Percentiles rank a stretch among this genome's conserved stretches.
Conservation (phyloP, 805 yeast species). For the Clavispora vitiphila region DNA sequence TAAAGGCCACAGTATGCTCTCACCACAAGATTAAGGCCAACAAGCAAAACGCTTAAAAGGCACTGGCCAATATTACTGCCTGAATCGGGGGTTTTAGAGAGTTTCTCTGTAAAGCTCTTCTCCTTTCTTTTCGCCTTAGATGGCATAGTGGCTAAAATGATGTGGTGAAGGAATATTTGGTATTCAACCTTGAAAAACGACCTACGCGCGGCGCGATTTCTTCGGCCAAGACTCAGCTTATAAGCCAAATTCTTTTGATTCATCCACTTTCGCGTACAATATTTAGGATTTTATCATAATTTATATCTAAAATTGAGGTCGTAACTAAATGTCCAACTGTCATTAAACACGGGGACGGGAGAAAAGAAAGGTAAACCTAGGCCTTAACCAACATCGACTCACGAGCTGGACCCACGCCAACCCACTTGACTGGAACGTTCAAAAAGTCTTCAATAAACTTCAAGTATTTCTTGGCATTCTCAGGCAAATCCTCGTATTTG, state of each 20-base stretch:
- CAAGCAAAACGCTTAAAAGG: constrained; percentile 1
- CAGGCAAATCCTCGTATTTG: constrained; percentile 75
- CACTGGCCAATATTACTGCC: not conserved
- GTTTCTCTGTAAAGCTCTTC: not conserved
- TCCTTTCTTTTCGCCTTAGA: not conserved
- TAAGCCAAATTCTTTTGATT: too few species aligned
- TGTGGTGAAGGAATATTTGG: not conserved
- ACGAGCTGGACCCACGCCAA: constrained; percentile 98
- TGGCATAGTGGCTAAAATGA: not conserved
- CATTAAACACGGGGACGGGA: not conserved
- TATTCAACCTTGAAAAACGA: not conserved
- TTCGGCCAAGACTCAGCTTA: too few species aligned
- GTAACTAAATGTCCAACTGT: not conserved
- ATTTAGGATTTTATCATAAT: too few species aligned
- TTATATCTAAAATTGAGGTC: not conserved
- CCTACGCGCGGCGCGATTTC: not conserved
- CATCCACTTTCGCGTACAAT: too few species aligned
- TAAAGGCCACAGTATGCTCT: constrained; percentile 40
- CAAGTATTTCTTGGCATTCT: constrained; percentile 80
- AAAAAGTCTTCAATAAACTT: constrained; percentile 80
- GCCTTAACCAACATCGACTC: constrained; percentile 77
- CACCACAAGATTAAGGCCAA: constrained; percentile 12
- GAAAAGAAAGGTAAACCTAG: not conserved
- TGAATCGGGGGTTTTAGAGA: not conserved
- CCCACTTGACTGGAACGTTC: constrained; percentile 87